Evolutionary conservation across 148 eudicot species (phyloP), one percentile per base, ranked within the genome.

Genomic region (Suaeda aralocaspica): DNA sequence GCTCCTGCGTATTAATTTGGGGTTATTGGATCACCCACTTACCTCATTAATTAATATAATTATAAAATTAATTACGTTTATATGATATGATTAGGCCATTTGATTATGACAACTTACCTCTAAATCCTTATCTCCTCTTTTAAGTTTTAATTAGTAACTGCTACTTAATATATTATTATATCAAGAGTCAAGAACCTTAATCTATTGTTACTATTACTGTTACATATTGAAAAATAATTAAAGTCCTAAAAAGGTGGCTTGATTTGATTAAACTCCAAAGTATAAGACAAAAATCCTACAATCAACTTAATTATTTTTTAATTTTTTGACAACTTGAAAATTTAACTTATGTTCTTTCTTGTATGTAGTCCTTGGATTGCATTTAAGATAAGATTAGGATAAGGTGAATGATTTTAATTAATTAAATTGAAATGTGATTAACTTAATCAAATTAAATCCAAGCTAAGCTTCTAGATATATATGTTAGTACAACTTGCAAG

Each of bases 401-500:
- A 26, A 55, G 22, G 55, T 55, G 55, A 45, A 28, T 21, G 18
- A 41, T 24, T 26, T 29, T 26, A 9, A 41, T 15, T 42, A 19
- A 61, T 1, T 29, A 7, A 46, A 29, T 15, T 14, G 9, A 53
- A 19, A 5, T 44, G 31, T 16, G 60, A 30, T 68, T 46, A 24
- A 21, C 53, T 68, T 2, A n/a, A n/a, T n/a, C n/a, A n/a, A n/a
- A n/a, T n/a, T n/a, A n/a, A n/a, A n/a, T n/a, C n/a, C n/a, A n/a
- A n/a, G n/a, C n/a, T n/a, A n/a, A n/a, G n/a, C n/a, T n/a, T n/a
- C n/a, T n/a, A n/a, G n/a, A n/a, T n/a, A n/a, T n/a, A n/a, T n/a
- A n/a, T n/a, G 30, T 59, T 59, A 48, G 45, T 48, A 66, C 68
- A 68, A 67, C 16, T 68, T 59, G 72, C 57, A 39, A 58, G 31